Evolutionary conservation across 2,329 filamentous ascomycete genomes (phyloP), one percentile per base, ranked within the genome.

Genomic region (Aspergillus fumigatus): DNA sequence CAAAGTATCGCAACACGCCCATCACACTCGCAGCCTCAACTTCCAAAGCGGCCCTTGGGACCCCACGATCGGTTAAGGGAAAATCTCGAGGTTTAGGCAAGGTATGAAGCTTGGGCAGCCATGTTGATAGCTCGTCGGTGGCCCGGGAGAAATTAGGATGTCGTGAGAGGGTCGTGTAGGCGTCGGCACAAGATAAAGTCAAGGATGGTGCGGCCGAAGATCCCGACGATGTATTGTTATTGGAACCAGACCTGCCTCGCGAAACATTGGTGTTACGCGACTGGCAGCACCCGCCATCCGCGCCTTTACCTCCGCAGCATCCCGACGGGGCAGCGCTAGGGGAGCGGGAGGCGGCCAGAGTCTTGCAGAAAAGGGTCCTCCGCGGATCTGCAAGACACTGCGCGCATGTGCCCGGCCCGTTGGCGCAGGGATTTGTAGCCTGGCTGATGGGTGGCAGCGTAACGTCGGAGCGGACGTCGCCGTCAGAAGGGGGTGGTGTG

Each of bases 1-100:
- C 89, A 74, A 92, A 92, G 61, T 89, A 87, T 72, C 89, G 89
- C 58, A 92, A 75, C n/a, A 92, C 89, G 45, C 87, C 88, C 89
- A 92, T 92, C 54, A 92, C 90, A 71, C 88, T 92, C 0, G 89
- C 89, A 6, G 89, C 88, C 73, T 92, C 89, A 17, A 92, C 88
- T 70, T 92, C 89, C 65, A 92, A 85, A 1, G 88, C 85, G 45
- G 82, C 81, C 51, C 74, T 63, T 17, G 65, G 59, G 11, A 59
- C 60, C 8, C 62, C 54, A 4, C 58, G 53, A 49, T 71, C 62
- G 10, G 63, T 65, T 25, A 69, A 58, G 40, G 70, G 65, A 55
- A 75, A 59, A 41, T 75, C 66, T 50, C 67, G 66, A 0, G 74
- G 72, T 43, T 72, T 70, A 7, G 74, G 74, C 8, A 77, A 80